Percentiles rank a stretch among this genome's conserved stretches.
Evolutionary conservation across 176 grass and related monocot genomes (phyloP).

Genomic region (Musa acuminata): DNA sequence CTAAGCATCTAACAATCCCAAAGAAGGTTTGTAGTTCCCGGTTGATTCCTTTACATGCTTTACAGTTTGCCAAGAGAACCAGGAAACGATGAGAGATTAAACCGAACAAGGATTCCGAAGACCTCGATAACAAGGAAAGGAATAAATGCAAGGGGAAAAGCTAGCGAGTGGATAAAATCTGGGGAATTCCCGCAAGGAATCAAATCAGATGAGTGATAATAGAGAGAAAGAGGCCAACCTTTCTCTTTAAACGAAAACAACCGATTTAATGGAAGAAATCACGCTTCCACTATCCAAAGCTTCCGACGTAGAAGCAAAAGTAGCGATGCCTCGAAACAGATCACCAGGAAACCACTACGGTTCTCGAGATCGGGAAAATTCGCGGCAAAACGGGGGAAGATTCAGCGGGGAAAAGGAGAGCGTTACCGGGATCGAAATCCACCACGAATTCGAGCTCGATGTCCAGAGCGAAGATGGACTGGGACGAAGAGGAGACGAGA

Average conservation of each 20-base stretch:
- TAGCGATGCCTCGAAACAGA: background rate
- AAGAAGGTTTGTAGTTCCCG: slow-evolving; percentile 8
- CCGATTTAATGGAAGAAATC: background rate
- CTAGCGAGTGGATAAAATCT: slow-evolving; percentile 13
- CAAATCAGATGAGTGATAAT: slow-evolving; percentile 26
- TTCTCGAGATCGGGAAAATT: background rate
- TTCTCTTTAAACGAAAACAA: slow-evolving; percentile 12
- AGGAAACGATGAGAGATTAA: background rate
- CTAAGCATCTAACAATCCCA: slow-evolving; percentile 4
- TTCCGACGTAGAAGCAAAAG: background rate
- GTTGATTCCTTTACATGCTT: background rate
- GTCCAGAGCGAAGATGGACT: background rate
- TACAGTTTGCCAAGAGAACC: background rate
- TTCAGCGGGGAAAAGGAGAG: background rate
- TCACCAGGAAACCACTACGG: background rate
- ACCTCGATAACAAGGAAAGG: slow-evolving; percentile 24
- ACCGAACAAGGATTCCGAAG: slow-evolving; percentile 11
- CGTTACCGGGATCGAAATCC: slow-evolving; percentile 1
- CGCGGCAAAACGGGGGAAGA: background rate
- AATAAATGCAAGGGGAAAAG: slow-evolving; percentile 24
- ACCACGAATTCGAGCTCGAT: background rate
- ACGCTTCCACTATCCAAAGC: background rate
- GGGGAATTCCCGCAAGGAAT: slow-evolving; percentile 36
- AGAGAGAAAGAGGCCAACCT: slow-evolving; percentile 16
- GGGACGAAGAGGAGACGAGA: slow-evolving; percentile 4